Evolutionary conservation across 2,329 filamentous ascomycete species (phyloP), one percentile per base, ranked within the genome.

Genomic region (Fusarium sp.): DNA sequence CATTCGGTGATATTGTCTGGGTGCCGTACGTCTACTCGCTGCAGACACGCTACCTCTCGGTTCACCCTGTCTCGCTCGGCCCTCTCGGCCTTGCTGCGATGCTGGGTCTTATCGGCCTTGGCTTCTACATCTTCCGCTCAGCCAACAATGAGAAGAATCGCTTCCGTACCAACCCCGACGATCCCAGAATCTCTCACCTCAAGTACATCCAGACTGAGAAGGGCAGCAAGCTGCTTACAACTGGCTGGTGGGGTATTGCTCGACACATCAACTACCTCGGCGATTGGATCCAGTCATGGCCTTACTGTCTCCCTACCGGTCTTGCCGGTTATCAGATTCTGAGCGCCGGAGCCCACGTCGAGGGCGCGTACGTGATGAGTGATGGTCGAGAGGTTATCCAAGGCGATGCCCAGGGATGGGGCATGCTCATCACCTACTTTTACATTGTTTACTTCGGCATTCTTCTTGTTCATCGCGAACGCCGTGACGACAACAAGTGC

Each of bases 201-300:
- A 88, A 91, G 76, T 97, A 91, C 78, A 94, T 98, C 62, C 84
- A 96, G 81, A 98, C 95, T 11, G 89, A 89, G 74, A 85, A 88
- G 3, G 95, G 95, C 50, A 94, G 91, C 58, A 91, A 90, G 71
- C 87, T 97, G 28, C 85, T 97, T 67, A 89, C 89, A 5, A 91
- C 91, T 1, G 95, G 95, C 56, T 98, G 95, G 95, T 97, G 95
- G 95, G 95, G 95, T 42, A 83, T 88, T 21, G 91, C 94, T 1
- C 88, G 95, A 40, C 95, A 98, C 80, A 95, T 97, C 84, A 98
- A 97, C 82, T 97, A 98, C 80, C 81, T 97, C 1, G 95, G 94
- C 51, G 95, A 98, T 81, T 97, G 94, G 94, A 85, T 96, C 69
- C 94, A 97, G 88, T 88, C 91, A 10, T 97, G 93, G 93, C 89